A percentile compares a stretch with the other conserved stretches of the same genome.
Evolutionary conservation across 2,329 filamentous ascomycete species (phyloP).

Genomic region (Xylariaceae sp.): DNA sequence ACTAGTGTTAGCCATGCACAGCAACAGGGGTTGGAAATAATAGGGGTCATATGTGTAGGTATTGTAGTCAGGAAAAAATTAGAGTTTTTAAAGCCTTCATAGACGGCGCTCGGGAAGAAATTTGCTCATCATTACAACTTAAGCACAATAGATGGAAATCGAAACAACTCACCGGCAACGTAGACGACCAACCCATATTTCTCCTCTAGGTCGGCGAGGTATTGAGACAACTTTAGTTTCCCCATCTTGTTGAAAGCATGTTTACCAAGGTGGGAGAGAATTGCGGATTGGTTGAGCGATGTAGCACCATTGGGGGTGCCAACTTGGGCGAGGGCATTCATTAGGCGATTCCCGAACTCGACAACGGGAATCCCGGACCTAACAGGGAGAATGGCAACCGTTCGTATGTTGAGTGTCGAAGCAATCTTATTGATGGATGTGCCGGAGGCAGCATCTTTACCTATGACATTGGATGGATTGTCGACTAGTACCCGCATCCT

Average conservation of each 20-base stretch:
- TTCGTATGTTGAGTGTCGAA: slow-evolving; percentile 89
- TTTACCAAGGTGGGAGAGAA: slow-evolving; percentile 90
- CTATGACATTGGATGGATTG: slow-evolving; percentile 69
- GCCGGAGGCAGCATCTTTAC: slow-evolving; percentile 62
- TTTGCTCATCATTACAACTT: slow-evolving; percentile 55
- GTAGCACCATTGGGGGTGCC: slow-evolving; percentile 88
- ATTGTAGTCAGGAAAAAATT: slow-evolving; percentile 66
- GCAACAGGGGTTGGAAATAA: not conserved
- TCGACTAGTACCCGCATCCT: slow-evolving; percentile 90
- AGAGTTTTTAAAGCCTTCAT: slow-evolving; percentile 64
- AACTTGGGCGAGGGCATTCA: slow-evolving; percentile 87
- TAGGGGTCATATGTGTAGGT: slow-evolving; percentile 13
- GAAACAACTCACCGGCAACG: slow-evolving; percentile 67
- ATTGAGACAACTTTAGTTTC: slow-evolving; percentile 92
- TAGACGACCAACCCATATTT: slow-evolving; percentile 96
- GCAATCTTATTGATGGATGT: slow-evolving; percentile 69
- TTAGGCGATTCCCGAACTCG: slow-evolving; percentile 87
- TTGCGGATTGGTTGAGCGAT: slow-evolving; percentile 88
- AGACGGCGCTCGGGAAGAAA: slow-evolving; percentile 52
- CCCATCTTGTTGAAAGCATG: slow-evolving; percentile 98
- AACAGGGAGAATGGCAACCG: slow-evolving; percentile 88
- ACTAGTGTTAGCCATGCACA: slow-evolving; percentile 34
- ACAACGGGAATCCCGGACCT: slow-evolving; percentile 90
- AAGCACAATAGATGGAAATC: slow-evolving; percentile 1
- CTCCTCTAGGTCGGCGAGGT: slow-evolving; percentile 94